Conservation (phyloP, 148 eudicot species). For the Heliosperma pusillum region DNA sequence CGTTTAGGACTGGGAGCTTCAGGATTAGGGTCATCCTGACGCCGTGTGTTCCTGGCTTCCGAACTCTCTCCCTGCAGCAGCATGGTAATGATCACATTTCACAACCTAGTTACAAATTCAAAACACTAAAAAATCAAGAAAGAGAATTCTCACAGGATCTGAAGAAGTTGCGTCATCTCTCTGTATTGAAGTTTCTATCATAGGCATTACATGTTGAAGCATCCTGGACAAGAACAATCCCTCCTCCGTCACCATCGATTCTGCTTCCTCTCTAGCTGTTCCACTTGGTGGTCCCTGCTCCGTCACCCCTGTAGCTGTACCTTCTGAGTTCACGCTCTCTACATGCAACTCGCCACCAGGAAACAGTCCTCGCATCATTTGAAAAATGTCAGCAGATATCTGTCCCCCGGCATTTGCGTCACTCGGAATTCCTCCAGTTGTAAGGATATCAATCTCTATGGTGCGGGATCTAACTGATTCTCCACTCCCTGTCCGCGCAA, state of each 20-base stretch:
- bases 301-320: conserved; percentile 14
- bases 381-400: conserved; percentile 30
- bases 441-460: conserved; percentile 35
- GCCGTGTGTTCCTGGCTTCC: conserved; percentile 30
- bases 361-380: conserved; percentile 36
- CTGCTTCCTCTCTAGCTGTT: conserved; percentile 25
- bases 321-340: conserved; percentile 28
- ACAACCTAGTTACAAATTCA: background rate
- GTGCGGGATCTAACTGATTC: conserved; percentile 34
- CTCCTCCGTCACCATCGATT: conserved; percentile 30
- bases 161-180: conserved; percentile 27
- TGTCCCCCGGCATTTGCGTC: conserved; percentile 30
- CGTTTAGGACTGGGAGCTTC: conserved; percentile 36
- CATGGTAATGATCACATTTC: background rate
- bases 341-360: conserved; percentile 45
- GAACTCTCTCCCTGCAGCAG: conserved; percentile 33
- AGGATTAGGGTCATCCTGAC: conserved; percentile 19
- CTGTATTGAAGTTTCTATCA: conserved; percentile 26
- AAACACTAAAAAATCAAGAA: background rate
- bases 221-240: conserved; percentile 40
- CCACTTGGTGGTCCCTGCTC: conserved; percentile 31
- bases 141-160: conserved; percentile 28
- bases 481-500: conserved; percentile 24
- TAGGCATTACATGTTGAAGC: conserved; percentile 44
- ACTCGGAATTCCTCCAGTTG: conserved; percentile 30